phyloP scores from a whole-genome alignment of 352 stramenopile genomes.

The Globisporangium barbulae region DNA sequence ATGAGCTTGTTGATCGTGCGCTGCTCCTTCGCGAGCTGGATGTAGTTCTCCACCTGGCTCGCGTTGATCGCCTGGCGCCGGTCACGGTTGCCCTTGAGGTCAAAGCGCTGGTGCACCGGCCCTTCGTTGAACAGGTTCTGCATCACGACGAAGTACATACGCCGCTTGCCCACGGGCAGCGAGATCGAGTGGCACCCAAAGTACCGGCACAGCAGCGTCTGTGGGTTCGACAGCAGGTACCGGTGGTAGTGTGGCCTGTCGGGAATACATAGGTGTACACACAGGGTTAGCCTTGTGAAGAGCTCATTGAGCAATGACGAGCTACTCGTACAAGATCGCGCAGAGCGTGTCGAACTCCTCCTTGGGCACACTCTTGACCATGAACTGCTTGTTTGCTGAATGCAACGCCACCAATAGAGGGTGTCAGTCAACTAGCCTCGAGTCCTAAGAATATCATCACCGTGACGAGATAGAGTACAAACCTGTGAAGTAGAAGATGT shows the following conservation, averaged over 20 bases:
- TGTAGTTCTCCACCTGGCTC: slow-evolving; percentile 55
- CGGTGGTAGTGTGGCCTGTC: slow-evolving; percentile 67
- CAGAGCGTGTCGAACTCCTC: slow-evolving; percentile 81
- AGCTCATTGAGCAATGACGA: slow-evolving; percentile 1
- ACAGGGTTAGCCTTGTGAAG: neutral
- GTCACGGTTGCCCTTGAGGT: slow-evolving; percentile 82
- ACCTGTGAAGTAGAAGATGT: slow-evolving; percentile 88
- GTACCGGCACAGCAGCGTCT: slow-evolving; percentile 76
- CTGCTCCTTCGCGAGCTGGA: slow-evolving; percentile 59
- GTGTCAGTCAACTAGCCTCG: slow-evolving; percentile 1
- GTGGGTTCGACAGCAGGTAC: slow-evolving; percentile 70
- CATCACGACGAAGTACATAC: slow-evolving; percentile 90
- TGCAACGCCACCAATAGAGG: neutral
- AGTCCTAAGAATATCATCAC: neutral
- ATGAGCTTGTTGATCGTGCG: slow-evolving; percentile 66
- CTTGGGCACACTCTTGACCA: slow-evolving; percentile 87
- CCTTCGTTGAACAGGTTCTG: slow-evolving; percentile 84
- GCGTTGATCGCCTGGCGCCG: slow-evolving; percentile 63
- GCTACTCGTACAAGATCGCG: slow-evolving; percentile 56
- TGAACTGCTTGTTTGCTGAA: slow-evolving; percentile 80
- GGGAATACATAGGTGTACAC: neutral
- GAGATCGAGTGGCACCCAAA: slow-evolving; percentile 87
- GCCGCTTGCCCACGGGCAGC: slow-evolving; percentile 71
- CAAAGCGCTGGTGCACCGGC: slow-evolving; percentile 74
- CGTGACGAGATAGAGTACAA: neutral